phyloP scores from a whole-genome alignment of 768 basidiomycete genomes.

The Mycena olivaceomarginata region DNA sequence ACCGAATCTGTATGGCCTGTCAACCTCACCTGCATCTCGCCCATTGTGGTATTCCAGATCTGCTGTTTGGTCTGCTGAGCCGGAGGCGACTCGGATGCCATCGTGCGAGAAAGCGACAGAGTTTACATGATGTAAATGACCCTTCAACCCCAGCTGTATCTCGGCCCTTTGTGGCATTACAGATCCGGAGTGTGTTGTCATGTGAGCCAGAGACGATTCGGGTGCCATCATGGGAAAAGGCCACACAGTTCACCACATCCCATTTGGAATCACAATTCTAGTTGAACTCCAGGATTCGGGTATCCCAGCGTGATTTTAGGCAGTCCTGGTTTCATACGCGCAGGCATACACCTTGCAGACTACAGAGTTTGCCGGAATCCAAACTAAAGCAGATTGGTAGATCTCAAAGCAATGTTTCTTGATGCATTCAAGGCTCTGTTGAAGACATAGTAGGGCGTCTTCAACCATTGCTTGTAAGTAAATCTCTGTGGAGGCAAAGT shows the following conservation, averaged over 20 bases:
- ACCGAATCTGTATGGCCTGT: rapidly evolving
- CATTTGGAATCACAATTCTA: background rate
- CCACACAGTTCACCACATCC: background rate
- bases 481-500: background rate
- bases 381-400: background rate
- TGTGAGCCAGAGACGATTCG: background rate
- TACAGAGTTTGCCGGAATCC: background rate
- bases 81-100: too few relatives aligned
- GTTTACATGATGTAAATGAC: too few relatives aligned
- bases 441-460: background rate
- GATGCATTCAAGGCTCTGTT: background rate
- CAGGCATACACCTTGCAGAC: background rate
- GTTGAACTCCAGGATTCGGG: background rate
- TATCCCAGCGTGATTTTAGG: background rate
- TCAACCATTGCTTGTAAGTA: background rate
- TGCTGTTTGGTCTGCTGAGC: too few relatives aligned
- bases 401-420: background rate
- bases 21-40: too few relatives aligned
- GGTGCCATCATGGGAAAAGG: background rate
- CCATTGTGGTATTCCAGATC: too few relatives aligned
- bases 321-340: background rate
- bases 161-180: too few relatives aligned
- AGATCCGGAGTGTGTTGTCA: too few relatives aligned
- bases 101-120: too few relatives aligned
- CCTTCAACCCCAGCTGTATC: too few relatives aligned